Percentiles rank a stretch among this genome's conserved stretches.
Conservation (phyloP, 352 stramenopile genomes). For the Paralagenidium karlingii region DNA sequence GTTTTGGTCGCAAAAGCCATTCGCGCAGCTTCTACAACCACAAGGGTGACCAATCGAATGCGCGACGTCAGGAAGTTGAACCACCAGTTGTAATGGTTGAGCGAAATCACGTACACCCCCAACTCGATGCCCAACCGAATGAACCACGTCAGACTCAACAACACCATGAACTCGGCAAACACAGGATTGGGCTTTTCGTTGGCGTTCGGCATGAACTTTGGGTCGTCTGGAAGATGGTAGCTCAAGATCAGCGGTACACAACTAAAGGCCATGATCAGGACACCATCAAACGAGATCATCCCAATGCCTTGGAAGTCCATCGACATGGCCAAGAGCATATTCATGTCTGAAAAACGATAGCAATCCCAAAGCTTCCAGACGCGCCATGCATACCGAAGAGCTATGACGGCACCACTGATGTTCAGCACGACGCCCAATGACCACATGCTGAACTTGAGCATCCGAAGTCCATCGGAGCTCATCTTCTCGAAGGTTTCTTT, state of each 20-base stretch:
- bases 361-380: conserved; percentile 8
- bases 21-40: conserved; percentile 7
- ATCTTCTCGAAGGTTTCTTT: too few species aligned
- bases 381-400: conserved; percentile 9
- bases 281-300: conserved; percentile 14
- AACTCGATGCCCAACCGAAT: conserved; percentile 14
- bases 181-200: conserved; percentile 1
- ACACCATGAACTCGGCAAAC: conserved; percentile 14
- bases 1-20: conserved; percentile 7
- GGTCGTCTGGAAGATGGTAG: conserved; percentile 16
- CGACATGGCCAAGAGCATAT: conserved; percentile 15
- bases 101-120: conserved; percentile 9
- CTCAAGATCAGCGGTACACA: conserved; percentile 13
- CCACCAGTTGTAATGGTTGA: conserved; percentile 9
- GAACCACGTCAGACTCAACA: conserved; percentile 15
- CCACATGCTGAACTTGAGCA: conserved; percentile 23
- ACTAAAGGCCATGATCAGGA: conserved; percentile 15
- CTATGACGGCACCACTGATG: conserved; percentile 13
- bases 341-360: conserved; percentile 13
- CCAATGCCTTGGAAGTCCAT: conserved; percentile 23
- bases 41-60: conserved; percentile 2
- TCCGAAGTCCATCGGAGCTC: conserved; percentile 11
- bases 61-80: conserved; percentile 13
- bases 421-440: conserved; percentile 26
- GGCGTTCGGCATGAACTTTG: conserved; percentile 12